phyloP scores from a whole-genome alignment of 1,139 yeast species.

The Blastobotrys illinoisensis region DNA sequence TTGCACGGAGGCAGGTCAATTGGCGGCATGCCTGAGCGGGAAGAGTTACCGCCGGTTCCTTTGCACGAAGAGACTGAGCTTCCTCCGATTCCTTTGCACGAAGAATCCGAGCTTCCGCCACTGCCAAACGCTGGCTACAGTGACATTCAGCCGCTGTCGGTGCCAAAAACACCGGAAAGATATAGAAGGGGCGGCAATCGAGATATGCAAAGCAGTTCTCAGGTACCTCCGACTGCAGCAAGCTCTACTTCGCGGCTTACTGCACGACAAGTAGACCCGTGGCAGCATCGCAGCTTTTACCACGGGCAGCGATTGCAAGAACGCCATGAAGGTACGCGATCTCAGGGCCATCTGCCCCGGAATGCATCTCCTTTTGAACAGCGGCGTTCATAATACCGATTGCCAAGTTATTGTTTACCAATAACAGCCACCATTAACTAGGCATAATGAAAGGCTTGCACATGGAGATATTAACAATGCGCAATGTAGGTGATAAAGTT shows the following conservation, averaged over 20 bases:
- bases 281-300: neutral
- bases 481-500: too few species aligned
- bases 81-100: too few species aligned
- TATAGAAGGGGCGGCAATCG: neutral
- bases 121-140: neutral
- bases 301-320: neutral
- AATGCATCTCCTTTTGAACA: too few species aligned
- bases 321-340: neutral
- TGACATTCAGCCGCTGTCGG: neutral
- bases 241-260: neutral
- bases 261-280: neutral
- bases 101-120: neutral
- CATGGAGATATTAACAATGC: too few species aligned
- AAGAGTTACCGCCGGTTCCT: neutral
- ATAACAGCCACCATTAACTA: too few species aligned
- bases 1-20: too few species aligned
- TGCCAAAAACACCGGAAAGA: neutral
- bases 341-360: neutral
- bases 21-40: too few species aligned
- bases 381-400: too few species aligned
- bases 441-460: too few species aligned
- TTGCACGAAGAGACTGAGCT: neutral
- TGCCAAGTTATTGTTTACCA: too few species aligned
- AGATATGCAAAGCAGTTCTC: too few species aligned
- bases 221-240: too few species aligned